Percentiles rank a stretch among this genome's conserved stretches.
phyloP scores from a whole-genome alignment of 2,329 filamentous ascomycete genomes.

The Aspergillus candidus region DNA sequence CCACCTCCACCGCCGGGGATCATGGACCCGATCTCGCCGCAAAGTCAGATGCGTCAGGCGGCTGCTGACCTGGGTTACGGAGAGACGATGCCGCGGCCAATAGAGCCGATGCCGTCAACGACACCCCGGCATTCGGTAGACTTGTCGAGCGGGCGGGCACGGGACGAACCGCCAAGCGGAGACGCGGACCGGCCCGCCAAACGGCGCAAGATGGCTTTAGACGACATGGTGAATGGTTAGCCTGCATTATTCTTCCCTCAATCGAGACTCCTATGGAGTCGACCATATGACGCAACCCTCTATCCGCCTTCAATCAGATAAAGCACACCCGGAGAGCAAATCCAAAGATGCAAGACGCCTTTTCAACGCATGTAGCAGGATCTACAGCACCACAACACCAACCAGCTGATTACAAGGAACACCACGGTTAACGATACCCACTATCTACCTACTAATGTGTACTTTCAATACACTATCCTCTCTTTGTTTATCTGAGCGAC shows the following conservation, averaged over 20 bases:
- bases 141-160: conserved; percentile 10
- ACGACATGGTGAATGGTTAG: conserved; percentile 38
- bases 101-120: conserved; percentile 15
- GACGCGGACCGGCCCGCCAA: conserved; percentile 28
- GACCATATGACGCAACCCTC: background rate
- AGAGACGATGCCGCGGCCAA: conserved; percentile 19
- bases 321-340: no score
- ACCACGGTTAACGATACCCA: no score
- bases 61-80: conserved; percentile 17
- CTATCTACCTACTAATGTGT: no score
- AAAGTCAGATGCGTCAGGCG: conserved; percentile 21
- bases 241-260: background rate
- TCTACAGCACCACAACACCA: no score
- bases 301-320: no score
- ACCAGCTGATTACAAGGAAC: no score
- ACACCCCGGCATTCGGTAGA: conserved; percentile 15
- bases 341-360: no score
- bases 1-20: conserved; percentile 15
- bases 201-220: conserved; percentile 35
- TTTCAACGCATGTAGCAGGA: no score
- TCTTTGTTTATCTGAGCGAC: no score
- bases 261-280: background rate
- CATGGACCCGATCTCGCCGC: conserved; percentile 23
- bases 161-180: conserved; percentile 11
- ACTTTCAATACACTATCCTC: no score